Base-by-base conservation (phyloP, 2,329 filamentous ascomycete genomes). In the Aspergillus tamarii region DNA sequence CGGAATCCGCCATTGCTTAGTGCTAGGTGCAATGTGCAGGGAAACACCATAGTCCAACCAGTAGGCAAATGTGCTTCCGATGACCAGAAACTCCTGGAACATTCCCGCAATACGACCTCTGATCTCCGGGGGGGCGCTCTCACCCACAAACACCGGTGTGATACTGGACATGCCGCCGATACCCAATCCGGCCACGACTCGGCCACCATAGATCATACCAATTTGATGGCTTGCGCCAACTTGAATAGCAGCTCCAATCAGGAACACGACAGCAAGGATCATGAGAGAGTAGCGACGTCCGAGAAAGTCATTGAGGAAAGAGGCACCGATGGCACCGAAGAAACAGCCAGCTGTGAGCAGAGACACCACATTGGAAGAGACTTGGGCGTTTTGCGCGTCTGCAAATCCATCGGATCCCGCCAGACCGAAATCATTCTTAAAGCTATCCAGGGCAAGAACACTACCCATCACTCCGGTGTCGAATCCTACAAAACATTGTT, bases 31-130 rank as follows among this genome's bases (percentile, higher is more conserved):
- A 59, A 85, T 79, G 56, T 81, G 78, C 30, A 80, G 73, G 23
- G 78, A 72, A 53, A 84, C 83, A 41, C 83, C 83, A 65, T 84
- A 85, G 70, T 85, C 83, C 60, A 85, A 78, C 74, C 84, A 85
- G 74, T 84, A 85, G 41, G 80, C 80, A 21, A 84, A 72, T 57
- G 82, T 84, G 26, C 83, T 84, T 57, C 76, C 75, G 26, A 78
- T 76, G 19, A 78, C 76, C 19, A 77, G 66, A 61, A 78, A 77
- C 57, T 76, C 74, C 64, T 77, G 75, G 67, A 78, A 78, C 5
- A 78, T 63, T 43, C 77, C 76, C 0, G 76, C 74, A 41, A 78
- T 72, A 16, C 76, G 74, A 45, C 76, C 76, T 50, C 76, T 70
- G 19, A 69, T 72, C n/a, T 68, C 53, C 0, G 76, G 69, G 1